These are phyloP conservation scores for Yamadazyma endophytica DNA, from an alignment of 805 yeast genomes.

Conservation along the genomic window DNA sequence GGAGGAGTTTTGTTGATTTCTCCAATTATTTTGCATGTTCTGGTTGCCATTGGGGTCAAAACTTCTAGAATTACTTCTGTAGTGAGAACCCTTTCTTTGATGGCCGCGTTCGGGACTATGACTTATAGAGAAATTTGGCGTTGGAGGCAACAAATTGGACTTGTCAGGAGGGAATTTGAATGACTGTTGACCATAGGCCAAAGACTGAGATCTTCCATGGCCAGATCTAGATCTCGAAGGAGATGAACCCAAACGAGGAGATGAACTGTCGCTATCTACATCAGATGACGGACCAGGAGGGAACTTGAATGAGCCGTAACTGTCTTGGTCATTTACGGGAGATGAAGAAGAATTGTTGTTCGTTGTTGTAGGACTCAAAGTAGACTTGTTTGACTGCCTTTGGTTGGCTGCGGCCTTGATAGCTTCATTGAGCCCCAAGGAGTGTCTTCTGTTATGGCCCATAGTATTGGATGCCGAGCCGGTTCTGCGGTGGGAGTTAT, in stretches of 20 bases:
- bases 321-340: conserved; percentile 13
- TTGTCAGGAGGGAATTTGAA: conserved; percentile 62
- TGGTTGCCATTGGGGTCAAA: conserved; percentile 28
- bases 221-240: conserved; percentile 13
- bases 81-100: conserved; percentile 37
- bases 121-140: conserved; percentile 45
- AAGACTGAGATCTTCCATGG: conserved; percentile 34
- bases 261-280: conserved; percentile 10
- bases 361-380: conserved; percentile 27
- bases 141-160: conserved; percentile 44
- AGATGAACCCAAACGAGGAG: conserved; percentile 8
- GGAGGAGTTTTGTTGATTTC: conserved; percentile 50
- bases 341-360: conserved; percentile 2
- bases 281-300: conserved; percentile 40
- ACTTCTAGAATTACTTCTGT: conserved; percentile 35
- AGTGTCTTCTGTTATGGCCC: conserved; percentile 90
- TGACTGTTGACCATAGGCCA: conserved; percentile 42
- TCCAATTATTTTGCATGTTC: conserved; percentile 60
- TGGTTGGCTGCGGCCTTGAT: conserved; percentile 95
- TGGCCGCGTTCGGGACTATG: conserved; percentile 36
- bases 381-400: conserved; percentile 41
- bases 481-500: conserved; percentile 27
- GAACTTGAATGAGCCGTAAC: conserved; percentile 46
- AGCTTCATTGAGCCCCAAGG: conserved; percentile 88
- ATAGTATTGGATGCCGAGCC: conserved; percentile 21